Percentiles rank a stretch among this genome's conserved stretches.
Conservation (phyloP, 2,329 filamentous ascomycete genomes). For the Aspergillus aculeatinus region DNA sequence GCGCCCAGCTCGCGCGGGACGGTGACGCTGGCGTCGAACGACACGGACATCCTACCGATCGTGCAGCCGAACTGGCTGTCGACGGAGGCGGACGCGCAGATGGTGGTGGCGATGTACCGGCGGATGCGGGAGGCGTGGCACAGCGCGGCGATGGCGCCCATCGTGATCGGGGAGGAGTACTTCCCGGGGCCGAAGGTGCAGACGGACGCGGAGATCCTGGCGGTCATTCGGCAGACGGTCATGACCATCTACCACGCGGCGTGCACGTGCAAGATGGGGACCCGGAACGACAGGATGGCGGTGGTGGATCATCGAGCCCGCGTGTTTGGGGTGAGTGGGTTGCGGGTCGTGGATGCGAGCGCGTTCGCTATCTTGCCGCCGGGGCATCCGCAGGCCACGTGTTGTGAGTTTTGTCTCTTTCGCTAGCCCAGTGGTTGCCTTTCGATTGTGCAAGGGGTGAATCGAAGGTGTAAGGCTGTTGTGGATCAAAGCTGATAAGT, state of each 20-base stretch:
- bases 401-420: not conserved
- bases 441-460: not conserved
- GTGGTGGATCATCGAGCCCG: conserved; percentile 36
- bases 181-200: conserved; percentile 38
- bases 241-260: conserved; percentile 35
- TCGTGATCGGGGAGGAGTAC: conserved; percentile 29
- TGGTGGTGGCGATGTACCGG: conserved; percentile 44
- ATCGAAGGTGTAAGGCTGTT: not conserved
- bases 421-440: no score
- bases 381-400: conserved; percentile 12
- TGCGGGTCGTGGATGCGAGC: conserved; percentile 13
- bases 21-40: conserved; percentile 38
- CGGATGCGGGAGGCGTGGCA: conserved; percentile 41
- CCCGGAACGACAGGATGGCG: conserved; percentile 27
- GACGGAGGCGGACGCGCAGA: conserved; percentile 42
- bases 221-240: conserved; percentile 26
- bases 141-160: conserved; percentile 20
- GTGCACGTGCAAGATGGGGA: conserved; percentile 43
- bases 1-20: conserved; percentile 46
- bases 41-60: conserved; percentile 35
- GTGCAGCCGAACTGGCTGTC: conserved; percentile 48
- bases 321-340: conserved; percentile 29
- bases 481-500: no score
- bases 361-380: conserved; percentile 10
- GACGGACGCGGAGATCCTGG: conserved; percentile 45